phyloP scores from a whole-genome alignment of 441 rosid species.

The Brassica hybrid region DNA sequence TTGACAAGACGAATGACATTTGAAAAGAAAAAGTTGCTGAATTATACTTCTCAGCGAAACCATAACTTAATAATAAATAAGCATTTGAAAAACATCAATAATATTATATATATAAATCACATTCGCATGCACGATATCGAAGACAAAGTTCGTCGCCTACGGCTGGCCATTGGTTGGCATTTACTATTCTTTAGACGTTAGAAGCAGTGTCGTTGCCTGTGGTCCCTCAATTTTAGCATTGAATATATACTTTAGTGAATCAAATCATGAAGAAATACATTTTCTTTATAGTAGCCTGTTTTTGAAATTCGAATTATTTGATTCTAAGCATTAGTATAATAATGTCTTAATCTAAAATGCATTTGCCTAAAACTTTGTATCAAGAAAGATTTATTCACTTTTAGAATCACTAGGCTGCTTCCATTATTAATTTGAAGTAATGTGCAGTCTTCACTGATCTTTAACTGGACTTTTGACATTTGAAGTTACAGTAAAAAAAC shows the following conservation, averaged over 20 bases:
- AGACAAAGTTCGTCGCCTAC: conserved; percentile 30
- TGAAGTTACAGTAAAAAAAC: neutral
- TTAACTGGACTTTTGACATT: neutral
- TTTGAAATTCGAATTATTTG: neutral
- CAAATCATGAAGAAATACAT: neutral
- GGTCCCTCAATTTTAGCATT: conserved; percentile 21
- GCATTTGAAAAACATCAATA: neutral
- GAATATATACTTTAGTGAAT: neutral
- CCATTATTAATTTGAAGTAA: neutral
- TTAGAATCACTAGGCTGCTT: neutral
- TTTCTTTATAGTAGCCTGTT: too few species aligned
- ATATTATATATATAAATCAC: neutral
- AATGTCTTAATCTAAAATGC: neutral
- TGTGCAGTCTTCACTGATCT: neutral
- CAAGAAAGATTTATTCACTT: neutral
- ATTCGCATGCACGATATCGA: neutral
- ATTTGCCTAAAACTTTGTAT: too few species aligned
- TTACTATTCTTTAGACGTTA: conserved; percentile 26
- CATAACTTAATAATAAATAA: neutral
- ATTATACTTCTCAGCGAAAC: neutral
- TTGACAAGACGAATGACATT: neutral
- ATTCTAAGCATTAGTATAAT: conserved; percentile 4
- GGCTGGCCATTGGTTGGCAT: conserved; percentile 41
- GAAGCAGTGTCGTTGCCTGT: conserved; percentile 29
- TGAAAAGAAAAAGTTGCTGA: neutral